Evolutionary conservation across 768 basidiomycete species (phyloP), one percentile per base, ranked within the genome.

Genomic region (Dentipellis sp.): DNA sequence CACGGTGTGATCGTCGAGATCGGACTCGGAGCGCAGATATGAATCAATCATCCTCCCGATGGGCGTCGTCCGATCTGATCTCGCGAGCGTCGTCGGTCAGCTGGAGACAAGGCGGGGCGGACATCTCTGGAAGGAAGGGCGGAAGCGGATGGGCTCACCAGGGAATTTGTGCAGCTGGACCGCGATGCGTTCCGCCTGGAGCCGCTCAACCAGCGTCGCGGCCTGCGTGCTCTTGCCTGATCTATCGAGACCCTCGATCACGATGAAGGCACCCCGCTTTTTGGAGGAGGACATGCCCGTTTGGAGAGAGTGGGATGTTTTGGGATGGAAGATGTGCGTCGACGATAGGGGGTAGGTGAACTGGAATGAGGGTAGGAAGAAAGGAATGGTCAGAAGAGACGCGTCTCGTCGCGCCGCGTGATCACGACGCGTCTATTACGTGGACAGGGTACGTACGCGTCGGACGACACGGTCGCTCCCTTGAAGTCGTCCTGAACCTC

Each of bases 161-260:
- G 95, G 97, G 69, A 98, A 97, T 68, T 95, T 93, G 65, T 90
- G 69, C 17, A 87, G 72, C 53, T 79, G 74, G 12, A 82, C 83
- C 7, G 73, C 65, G 19, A 74, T 68, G 3, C 75, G 71, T 1
- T 70, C 72, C 42, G 64, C 60, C 53, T 79, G 70, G 47, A 94
- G 73, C 47, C 75, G 76, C 0, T 76, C 67, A 40, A 79, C 74
- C 34, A 97, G 80, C 16, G 74, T 70, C 0, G 78, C 71, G 0
- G 84, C 83, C 66, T 97, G 95, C 0, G 94, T 99, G 35, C 87
- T 89, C 68, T 98, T 98, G 14, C 97, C 97, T 0, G 91, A 93
- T 58, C 89, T 78, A 68, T 98, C 95, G n/a, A 98, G 82, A 12
- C 95, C 97, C 70, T 97, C 94, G 52, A 97, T 77, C 38, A 93